A percentile compares a stretch with the other conserved stretches of the same genome.
These are phyloP conservation scores for Pseudozyma thailandica DNA, from an alignment of 1,284 basidiomycete species.

Conservation along the genomic window DNA sequence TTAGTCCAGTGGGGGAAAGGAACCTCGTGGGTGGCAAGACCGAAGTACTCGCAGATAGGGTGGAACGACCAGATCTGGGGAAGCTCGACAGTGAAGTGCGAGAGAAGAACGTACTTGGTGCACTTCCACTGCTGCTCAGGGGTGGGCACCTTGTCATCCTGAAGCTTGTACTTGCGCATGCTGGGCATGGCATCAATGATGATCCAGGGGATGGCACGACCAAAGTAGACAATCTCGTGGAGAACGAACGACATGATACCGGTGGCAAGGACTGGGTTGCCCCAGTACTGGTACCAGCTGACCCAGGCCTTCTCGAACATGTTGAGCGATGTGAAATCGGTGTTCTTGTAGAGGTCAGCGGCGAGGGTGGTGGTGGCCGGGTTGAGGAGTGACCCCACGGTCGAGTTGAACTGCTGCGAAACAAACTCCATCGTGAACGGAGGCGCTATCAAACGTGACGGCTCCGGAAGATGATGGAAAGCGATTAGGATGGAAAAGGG, in stretches of 20 bases:
- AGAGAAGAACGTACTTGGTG: conserved; percentile 91
- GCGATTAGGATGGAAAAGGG: conserved; percentile 4
- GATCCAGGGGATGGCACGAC: conserved; percentile 93
- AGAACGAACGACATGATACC: conserved; percentile 92
- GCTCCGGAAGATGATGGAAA: background rate
- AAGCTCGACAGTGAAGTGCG: conserved; percentile 94
- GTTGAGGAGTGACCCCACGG: conserved; percentile 44
- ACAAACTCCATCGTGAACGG: conserved; percentile 46
- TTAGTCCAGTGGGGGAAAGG: conserved; percentile 77
- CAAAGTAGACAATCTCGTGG: conserved; percentile 97
- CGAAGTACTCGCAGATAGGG: conserved; percentile 86
- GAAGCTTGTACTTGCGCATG: conserved; percentile 94
- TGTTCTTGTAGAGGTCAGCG: conserved; percentile 60
- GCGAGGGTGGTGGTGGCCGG: conserved; percentile 67
- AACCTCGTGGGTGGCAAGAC: conserved; percentile 90
- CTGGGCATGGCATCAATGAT: conserved; percentile 93
- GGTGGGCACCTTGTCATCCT: conserved; percentile 81
- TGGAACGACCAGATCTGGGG: conserved; percentile 98
- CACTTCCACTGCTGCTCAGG: conserved; percentile 90
- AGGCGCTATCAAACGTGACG: conserved; percentile 8
- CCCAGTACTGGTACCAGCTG: conserved; percentile 68
- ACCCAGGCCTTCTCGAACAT: conserved; percentile 68
- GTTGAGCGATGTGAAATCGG: conserved; percentile 56
- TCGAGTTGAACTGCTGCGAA: conserved; percentile 46
- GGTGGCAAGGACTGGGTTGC: conserved; percentile 91